A percentile compares a stretch with the other conserved stretches of the same genome.
These are phyloP conservation scores for Oenanthe sinensis DNA, from an alignment of 129 eudicot species.

Conservation along the genomic window DNA sequence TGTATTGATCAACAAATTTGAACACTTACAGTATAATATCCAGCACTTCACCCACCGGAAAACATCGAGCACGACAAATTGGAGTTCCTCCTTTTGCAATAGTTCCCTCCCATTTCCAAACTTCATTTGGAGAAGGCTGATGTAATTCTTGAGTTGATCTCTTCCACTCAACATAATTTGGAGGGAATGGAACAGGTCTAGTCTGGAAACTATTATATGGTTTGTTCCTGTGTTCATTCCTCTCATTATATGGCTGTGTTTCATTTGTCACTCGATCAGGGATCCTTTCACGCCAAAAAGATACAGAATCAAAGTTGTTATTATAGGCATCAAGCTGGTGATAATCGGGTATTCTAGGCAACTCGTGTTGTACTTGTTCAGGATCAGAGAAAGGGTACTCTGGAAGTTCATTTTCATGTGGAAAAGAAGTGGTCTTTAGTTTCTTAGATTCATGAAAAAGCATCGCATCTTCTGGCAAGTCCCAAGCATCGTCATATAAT, in stretches of 20 bases:
- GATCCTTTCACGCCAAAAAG: slow-evolving; percentile 28
- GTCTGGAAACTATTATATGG: slow-evolving; percentile 36
- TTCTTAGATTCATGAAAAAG: slow-evolving; percentile 61
- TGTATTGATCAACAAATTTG: not conserved
- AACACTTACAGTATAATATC: slow-evolving; percentile 75
- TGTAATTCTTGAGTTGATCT: slow-evolving; percentile 42
- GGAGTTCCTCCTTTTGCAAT: slow-evolving; percentile 87
- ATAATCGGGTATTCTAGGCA: slow-evolving; percentile 29
- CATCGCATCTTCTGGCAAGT: slow-evolving; percentile 67
- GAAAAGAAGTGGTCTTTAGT: slow-evolving; percentile 34
- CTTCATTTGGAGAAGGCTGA: slow-evolving; percentile 35
- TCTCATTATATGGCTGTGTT: slow-evolving; percentile 38
- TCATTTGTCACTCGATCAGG: slow-evolving; percentile 40
- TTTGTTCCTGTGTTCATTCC: slow-evolving; percentile 33
- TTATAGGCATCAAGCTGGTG: slow-evolving; percentile 28
- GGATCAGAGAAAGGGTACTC: slow-evolving; percentile 62
- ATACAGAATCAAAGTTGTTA: slow-evolving; percentile 31
- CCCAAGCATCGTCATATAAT: slow-evolving; percentile 60
- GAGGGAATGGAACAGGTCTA: slow-evolving; percentile 28
- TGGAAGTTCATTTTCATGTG: slow-evolving; percentile 65
- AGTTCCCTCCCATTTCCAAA: slow-evolving; percentile 92
- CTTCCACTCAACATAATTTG: slow-evolving; percentile 40
- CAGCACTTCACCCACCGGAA: slow-evolving; percentile 78
- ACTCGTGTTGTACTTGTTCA: slow-evolving; percentile 38
- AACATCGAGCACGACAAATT: slow-evolving; percentile 89